phyloP scores from a whole-genome alignment of 768 basidiomycete genomes.

The Termitomyces heimii region DNA sequence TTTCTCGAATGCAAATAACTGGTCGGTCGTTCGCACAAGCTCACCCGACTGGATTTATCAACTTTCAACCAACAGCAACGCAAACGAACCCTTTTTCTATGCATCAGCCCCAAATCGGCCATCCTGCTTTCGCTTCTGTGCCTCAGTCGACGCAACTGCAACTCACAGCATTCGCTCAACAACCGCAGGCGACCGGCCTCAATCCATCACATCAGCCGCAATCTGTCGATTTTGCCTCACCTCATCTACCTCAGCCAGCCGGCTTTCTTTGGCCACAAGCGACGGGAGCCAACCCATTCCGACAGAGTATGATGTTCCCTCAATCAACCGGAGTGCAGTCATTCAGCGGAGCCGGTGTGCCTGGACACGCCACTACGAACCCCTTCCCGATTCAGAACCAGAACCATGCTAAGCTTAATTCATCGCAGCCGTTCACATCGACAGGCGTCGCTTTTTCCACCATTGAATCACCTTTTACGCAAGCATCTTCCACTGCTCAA shows the following conservation, averaged over 20 bases:
- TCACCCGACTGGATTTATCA: slow-evolving; percentile 56
- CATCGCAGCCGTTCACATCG: slow-evolving; percentile 11
- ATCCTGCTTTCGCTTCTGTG: slow-evolving; percentile 47
- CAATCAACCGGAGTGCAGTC: slow-evolving; percentile 55
- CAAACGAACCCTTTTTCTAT: slow-evolving; percentile 44
- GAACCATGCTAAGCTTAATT: slow-evolving; percentile 8
- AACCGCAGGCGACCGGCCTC: slow-evolving; percentile 22
- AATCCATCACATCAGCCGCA: slow-evolving; percentile 25
- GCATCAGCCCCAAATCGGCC: slow-evolving; percentile 33
- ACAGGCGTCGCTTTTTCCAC: slow-evolving; percentile 15
- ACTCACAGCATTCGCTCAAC: slow-evolving; percentile 33
- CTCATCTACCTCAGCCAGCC: slow-evolving; percentile 20
- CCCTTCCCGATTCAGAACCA: slow-evolving; percentile 12
- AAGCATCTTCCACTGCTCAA: slow-evolving; percentile 13
- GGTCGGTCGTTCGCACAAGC: slow-evolving; percentile 40
- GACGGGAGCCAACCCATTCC: slow-evolving; percentile 77
- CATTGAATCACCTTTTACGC: slow-evolving; percentile 18
- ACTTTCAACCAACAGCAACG: slow-evolving; percentile 40
- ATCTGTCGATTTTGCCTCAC: slow-evolving; percentile 21
- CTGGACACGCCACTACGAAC: slow-evolving; percentile 11
- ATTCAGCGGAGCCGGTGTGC: slow-evolving; percentile 26
- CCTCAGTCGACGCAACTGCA: slow-evolving; percentile 30
- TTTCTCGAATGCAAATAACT: slow-evolving; percentile 54
- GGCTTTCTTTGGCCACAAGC: slow-evolving; percentile 47
- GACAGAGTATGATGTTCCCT: slow-evolving; percentile 68